phyloP scores from a whole-genome alignment of 1,284 basidiomycete genomes.

The Ustilago hordei region DNA sequence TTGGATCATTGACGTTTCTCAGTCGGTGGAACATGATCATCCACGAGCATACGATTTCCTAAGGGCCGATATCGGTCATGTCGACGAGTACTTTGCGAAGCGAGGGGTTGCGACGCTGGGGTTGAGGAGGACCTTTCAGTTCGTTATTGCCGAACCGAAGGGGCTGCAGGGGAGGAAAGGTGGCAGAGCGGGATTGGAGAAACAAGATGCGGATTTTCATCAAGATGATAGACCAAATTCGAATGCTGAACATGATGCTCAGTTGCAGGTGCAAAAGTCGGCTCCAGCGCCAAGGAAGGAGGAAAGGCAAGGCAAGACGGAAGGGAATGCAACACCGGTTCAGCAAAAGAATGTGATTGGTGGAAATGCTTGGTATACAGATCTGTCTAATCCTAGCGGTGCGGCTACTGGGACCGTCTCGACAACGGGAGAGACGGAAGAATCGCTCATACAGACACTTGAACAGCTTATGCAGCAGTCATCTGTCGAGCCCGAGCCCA shows the following conservation, averaged over 20 bases:
- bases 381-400: conserved; percentile 10
- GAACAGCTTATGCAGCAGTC: conserved; percentile 42
- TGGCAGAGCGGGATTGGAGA: conserved; percentile 57
- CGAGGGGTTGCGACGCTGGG: conserved; percentile 82
- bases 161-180: conserved; percentile 36
- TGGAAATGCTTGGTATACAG: conserved; percentile 41
- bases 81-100: conserved; percentile 87
- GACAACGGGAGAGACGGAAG: conserved; percentile 50
- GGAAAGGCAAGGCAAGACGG: neutral
- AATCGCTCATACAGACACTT: conserved; percentile 49
- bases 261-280: conserved; percentile 2
- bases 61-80: conserved; percentile 88
- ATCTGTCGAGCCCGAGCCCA: conserved; percentile 14
- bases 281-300: neutral
- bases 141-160: conserved; percentile 45
- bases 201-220: conserved; percentile 41
- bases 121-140: conserved; percentile 83
- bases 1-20: conserved; percentile 97
- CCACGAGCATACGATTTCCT: conserved; percentile 88
- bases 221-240: conserved; percentile 30
- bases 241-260: conserved; percentile 24
- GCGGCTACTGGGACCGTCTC: conserved; percentile 5
- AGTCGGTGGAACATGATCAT: conserved; percentile 98
- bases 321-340: neutral
- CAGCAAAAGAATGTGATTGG: conserved; percentile 31